Base-by-base conservation (phyloP, 805 yeast species). In the Schwanniomyces polymorphus region DNA sequence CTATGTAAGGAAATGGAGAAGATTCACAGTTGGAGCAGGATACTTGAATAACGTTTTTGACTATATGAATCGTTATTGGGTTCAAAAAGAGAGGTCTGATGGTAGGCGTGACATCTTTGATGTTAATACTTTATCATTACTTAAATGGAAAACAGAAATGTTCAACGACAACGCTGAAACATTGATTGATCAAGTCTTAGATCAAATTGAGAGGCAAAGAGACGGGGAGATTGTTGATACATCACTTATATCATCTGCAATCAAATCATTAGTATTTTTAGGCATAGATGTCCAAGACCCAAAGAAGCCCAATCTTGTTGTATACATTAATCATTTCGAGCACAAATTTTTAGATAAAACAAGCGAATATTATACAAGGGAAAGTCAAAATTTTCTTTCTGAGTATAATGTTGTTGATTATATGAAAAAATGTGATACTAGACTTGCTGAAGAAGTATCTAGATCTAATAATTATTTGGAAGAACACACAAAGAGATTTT, bases 61-160 rank as follows among this genome's bases (percentile, higher is more conserved):
- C 64, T 94, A 94, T 67, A 84, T 94, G 80, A 94, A 94, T 67
- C 80, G 98, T 51, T 94, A 92, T 68, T 94, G 99, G 99, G 97
- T 95, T 38, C 88, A 87, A 57, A 91, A 95, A 61, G 98, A 92
- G 67, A 80, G 98, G 60, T 86, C 90, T 38, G 97, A 92, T 63
- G 97, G 97, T 14, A 82, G 89, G 59, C 79, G 91, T 53, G 91
- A 89, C 59, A 84, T 94, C 40, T 90, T 84, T 65, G 99, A 94
- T 66, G 95, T 95, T 18, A 85, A 91, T 63, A 90, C 97, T 4
- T 74, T 94, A 53, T 87, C 97, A 43, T 72, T 92, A 44, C 76
- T 91, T 55, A 85, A 88, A 42, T 94, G 99, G 99, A 85, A 87
- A 60, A 82, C 83, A 49, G 81, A 82, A 49, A 79, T 94, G 81